phyloP scores from a whole-genome alignment of 495 filamentous ascomycete genomes.

The Podospora anserina region DNA sequence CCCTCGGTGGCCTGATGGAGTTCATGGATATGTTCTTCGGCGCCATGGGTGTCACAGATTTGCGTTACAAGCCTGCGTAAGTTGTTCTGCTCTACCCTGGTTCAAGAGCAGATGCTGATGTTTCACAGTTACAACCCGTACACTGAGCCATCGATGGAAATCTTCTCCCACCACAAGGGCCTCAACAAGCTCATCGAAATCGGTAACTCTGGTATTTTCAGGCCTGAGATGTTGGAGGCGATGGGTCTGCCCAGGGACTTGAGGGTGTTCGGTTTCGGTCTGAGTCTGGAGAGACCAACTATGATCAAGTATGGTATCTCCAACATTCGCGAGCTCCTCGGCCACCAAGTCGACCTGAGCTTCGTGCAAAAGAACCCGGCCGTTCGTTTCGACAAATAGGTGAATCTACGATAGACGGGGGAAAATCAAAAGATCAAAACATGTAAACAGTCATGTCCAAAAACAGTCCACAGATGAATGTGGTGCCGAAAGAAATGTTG shows the following conservation, averaged over 20 bases:
- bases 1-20: slow-evolving; percentile 87
- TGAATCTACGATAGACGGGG: background rate
- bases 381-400: slow-evolving; percentile 66
- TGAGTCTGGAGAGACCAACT: slow-evolving; percentile 88
- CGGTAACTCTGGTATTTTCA: slow-evolving; percentile 97
- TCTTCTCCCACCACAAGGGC: slow-evolving; percentile 89
- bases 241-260: slow-evolving; percentile 88
- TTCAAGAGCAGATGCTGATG: background rate
- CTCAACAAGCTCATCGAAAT: slow-evolving; percentile 93
- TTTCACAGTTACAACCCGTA: slow-evolving; percentile 91
- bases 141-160: slow-evolving; percentile 73
- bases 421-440: slow-evolving; percentile 5
- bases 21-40: slow-evolving; percentile 96
- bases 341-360: slow-evolving; percentile 78
- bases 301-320: slow-evolving; percentile 94
- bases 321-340: slow-evolving; percentile 82
- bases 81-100: background rate
- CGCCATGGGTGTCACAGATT: slow-evolving; percentile 86
- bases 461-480: background rate
- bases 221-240: slow-evolving; percentile 86
- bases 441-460: background rate
- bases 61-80: slow-evolving; percentile 70
- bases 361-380: slow-evolving; percentile 82
- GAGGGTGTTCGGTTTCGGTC: slow-evolving; percentile 85
- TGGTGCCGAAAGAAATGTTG: background rate